A percentile compares a stretch with the other conserved stretches of the same genome.
These are phyloP conservation scores for Myriangium duriaei DNA, from an alignment of 2,329 filamentous ascomycete species.

Conservation along the genomic window DNA sequence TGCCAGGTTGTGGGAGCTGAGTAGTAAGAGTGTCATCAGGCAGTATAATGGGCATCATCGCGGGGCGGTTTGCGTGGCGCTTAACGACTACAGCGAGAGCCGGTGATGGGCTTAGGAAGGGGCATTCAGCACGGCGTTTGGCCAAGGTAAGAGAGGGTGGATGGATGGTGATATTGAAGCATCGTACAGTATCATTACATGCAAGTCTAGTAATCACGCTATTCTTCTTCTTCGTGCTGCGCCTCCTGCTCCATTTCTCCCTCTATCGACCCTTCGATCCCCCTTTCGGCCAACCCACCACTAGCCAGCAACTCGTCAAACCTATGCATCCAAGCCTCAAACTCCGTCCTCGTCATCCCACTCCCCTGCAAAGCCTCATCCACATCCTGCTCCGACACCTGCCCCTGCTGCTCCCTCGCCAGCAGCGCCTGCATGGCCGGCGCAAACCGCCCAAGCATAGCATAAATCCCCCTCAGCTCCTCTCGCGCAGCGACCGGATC, in stretches of 20 bases:
- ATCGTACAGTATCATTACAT: too few relatives aligned
- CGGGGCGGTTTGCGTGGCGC: slow-evolving; percentile 79
- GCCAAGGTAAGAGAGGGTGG: too few relatives aligned
- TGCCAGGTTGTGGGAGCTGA: slow-evolving; percentile 79
- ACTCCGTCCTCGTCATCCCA: background rate
- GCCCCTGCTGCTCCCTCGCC: background rate
- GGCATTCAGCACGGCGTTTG: too few relatives aligned
- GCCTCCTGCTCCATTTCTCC: too few relatives aligned
- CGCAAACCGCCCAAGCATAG: background rate
- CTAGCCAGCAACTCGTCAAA: too few relatives aligned
- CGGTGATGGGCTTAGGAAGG: slow-evolving; percentile 15
- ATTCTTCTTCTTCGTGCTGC: too few relatives aligned
- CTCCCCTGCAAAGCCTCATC: background rate
- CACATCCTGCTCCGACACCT: background rate
- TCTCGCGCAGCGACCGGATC: too few relatives aligned
- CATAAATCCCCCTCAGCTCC: background rate
- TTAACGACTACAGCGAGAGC: slow-evolving; percentile 54
- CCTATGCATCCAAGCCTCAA: too few relatives aligned
- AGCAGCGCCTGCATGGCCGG: background rate
- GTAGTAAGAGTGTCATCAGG: slow-evolving; percentile 75
- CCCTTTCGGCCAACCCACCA: too few relatives aligned
- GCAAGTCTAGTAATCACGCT: too few relatives aligned
- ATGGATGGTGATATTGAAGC: too few relatives aligned
- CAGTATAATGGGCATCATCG: slow-evolving; percentile 94
- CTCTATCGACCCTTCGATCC: too few relatives aligned